Base-by-base conservation (phyloP, 192 early-diverging fungal species). In the Funneliformis mosseae region DNA sequence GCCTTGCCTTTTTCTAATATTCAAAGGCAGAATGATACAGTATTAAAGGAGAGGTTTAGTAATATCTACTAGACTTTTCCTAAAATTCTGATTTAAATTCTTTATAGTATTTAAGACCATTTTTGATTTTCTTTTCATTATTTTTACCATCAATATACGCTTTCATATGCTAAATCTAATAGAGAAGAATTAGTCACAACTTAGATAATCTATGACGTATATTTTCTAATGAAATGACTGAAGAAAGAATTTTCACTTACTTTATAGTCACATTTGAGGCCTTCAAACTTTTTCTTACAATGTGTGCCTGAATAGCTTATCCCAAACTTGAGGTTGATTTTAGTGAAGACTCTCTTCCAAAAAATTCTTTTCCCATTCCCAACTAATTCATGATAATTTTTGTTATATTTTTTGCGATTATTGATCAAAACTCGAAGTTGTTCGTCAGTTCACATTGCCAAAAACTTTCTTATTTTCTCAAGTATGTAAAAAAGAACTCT, bases 1-100 rank as follows among this genome's bases (percentile, higher is more conserved):
- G 42, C 42, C 42, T 43, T 43, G 42, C 42, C 42, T 43, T 43
- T 43, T 43, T 43, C 42, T 43, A 43, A 43, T 43, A 43, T 43
- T 43, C 42, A 8, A 43, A 45, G 43, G 2, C 43, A 45, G 43
- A 45, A 45, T 45, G 43, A 45, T 45, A 45, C 43, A 45, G 43
- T 45, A 45, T 45, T 45, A 45, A 45, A 45, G 43, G 43, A 45
- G 43, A 45, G 43, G 43, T 45, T 45, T 45, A 45, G 43, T 45
- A 45, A 45, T 45, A 45, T 45, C 43, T 62, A 62, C 61, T n/a
- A 62, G 61, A n/a, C 25, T 5, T 62, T 25, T 62, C 61, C 61
- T 3, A 62, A 62, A 62, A 62, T 25, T 62, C n/a, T 25, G 61
- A 62, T 25, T 62, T 62, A 62, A 62, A 62, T 62, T 62, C 61